Percentiles rank a stretch among this genome's conserved stretches.
These are phyloP conservation scores for Odonthalia washingtoniensis DNA, from an alignment of 31 red algal genomes.

Conservation along the genomic window DNA sequence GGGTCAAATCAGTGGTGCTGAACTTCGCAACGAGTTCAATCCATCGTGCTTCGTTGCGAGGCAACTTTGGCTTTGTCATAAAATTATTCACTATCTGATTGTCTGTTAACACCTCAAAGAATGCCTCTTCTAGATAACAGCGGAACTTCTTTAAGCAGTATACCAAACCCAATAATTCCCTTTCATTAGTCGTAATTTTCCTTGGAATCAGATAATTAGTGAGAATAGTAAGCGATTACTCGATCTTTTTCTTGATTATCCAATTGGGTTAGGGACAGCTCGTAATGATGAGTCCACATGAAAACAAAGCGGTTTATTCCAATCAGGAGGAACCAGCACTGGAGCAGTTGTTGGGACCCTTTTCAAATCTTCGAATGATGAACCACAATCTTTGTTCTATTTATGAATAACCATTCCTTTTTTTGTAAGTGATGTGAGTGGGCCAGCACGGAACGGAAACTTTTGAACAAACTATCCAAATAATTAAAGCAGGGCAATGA, in stretches of 20 bases:
- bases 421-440: neutral
- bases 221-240: neutral
- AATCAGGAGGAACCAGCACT: neutral
- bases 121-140: neutral
- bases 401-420: neutral
- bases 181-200: conserved; percentile 1
- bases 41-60: too few species aligned
- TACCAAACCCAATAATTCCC: neutral
- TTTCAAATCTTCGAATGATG: neutral
- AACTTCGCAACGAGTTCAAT: too few species aligned
- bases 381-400: neutral
- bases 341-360: neutral
- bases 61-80: neutral
- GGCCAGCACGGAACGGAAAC: neutral
- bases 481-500: neutral
- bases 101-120: neutral
- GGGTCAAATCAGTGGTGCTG: too few species aligned
- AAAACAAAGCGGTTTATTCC: neutral
- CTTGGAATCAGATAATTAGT: neutral
- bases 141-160: neutral
- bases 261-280: neutral
- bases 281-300: neutral
- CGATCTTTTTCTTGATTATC: neutral
- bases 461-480: neutral
- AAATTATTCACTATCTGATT: neutral